Percentiles rank a stretch among this genome's conserved stretches.
phyloP scores from a whole-genome alignment of 2,329 filamentous ascomycete genomes.

The Nigrograna mackinnonii region DNA sequence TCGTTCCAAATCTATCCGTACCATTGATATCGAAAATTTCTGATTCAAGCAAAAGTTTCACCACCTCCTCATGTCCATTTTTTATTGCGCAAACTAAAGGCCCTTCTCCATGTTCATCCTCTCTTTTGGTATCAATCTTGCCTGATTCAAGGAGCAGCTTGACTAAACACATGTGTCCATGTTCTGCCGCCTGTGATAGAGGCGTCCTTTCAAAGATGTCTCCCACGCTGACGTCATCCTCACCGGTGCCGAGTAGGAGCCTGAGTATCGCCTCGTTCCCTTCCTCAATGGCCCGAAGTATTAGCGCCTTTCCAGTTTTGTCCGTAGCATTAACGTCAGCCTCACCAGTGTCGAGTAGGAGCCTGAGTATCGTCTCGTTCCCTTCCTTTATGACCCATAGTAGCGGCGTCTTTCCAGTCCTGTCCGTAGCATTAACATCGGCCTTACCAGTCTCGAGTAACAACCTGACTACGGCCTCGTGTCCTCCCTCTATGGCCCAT shows the following conservation, averaged over 20 bases:
- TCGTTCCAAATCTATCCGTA: too few relatives aligned
- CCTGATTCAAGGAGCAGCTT: too few relatives aligned
- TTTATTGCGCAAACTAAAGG: too few relatives aligned
- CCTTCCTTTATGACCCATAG: background rate
- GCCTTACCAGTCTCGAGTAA: background rate
- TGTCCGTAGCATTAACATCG: background rate
- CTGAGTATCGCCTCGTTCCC: background rate
- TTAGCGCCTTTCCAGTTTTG: background rate
- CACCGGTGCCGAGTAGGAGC: background rate
- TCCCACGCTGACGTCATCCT: too few relatives aligned
- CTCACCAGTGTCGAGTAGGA: background rate
- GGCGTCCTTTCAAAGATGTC: background rate
- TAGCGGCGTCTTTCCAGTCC: background rate
- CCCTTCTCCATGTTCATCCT: too few relatives aligned
- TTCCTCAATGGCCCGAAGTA: background rate
- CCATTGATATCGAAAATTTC: too few relatives aligned
- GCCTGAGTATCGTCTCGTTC: background rate
- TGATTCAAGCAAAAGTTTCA: too few relatives aligned
- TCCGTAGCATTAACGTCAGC: background rate
- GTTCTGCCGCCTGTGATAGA: too few relatives aligned
- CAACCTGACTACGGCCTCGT: conserved; percentile 1
- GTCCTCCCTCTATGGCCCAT: conserved; percentile 1
- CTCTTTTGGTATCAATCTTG: too few relatives aligned
- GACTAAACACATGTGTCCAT: too few relatives aligned
- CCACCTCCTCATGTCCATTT: too few relatives aligned